phyloP scores from a whole-genome alignment of 768 basidiomycete species.

The Mycena vulgaris region DNA sequence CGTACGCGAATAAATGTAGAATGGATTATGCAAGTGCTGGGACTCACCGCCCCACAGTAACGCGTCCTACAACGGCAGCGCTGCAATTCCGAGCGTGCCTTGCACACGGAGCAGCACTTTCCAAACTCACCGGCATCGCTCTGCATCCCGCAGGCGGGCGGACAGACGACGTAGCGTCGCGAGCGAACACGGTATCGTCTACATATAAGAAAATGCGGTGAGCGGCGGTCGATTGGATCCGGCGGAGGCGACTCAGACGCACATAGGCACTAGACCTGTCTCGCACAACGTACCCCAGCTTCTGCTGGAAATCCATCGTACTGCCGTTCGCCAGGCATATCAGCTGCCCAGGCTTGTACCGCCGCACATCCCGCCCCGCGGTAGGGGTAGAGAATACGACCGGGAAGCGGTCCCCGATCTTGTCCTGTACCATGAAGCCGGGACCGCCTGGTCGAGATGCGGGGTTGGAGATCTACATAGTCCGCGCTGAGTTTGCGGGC shows the following conservation, averaged over 20 bases:
- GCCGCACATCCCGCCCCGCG: constrained; percentile 4
- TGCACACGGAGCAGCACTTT: constrained; percentile 21
- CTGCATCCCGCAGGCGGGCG: constrained; percentile 15
- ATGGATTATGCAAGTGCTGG: background rate
- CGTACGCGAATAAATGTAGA: background rate
- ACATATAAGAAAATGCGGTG: background rate
- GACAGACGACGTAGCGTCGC: constrained; percentile 9
- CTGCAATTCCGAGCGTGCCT: background rate
- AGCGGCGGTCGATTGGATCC: too few relatives aligned
- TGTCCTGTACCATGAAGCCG: constrained; percentile 25
- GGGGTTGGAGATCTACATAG: constrained; percentile 18
- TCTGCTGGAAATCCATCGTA: constrained; percentile 1
- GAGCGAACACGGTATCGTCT: constrained; percentile 27
- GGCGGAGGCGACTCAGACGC: background rate
- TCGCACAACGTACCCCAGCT: constrained; percentile 16
- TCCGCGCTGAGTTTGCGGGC: background rate
- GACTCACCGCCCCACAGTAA: constrained; percentile 27
- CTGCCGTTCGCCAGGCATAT: constrained; percentile 20
- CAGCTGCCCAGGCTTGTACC: constrained; percentile 8
- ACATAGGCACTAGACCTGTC: constrained; percentile 16
- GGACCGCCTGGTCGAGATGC: constrained; percentile 6
- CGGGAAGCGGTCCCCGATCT: constrained; percentile 20
- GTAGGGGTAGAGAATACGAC: constrained; percentile 20
- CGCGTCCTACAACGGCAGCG: constrained; percentile 27
- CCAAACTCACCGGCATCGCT: constrained; percentile 29